A percentile compares a stretch with the other conserved stretches of the same genome.
These are phyloP conservation scores for Pezicula rhizophila DNA, from an alignment of 2,329 filamentous ascomycete species.

Conservation along the genomic window DNA sequence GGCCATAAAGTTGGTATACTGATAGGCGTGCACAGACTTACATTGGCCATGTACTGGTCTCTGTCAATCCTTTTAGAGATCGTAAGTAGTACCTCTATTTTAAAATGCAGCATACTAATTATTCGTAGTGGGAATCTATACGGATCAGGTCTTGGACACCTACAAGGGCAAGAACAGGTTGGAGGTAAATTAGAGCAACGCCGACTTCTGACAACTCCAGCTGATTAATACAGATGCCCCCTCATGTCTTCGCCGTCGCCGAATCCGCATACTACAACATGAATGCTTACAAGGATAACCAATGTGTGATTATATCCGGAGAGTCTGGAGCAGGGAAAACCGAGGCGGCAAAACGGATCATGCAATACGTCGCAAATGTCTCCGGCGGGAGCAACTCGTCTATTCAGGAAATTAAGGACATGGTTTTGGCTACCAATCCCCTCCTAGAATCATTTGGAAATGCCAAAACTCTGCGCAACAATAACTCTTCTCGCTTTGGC, in stretches of 20 bases:
- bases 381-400: constrained; percentile 68
- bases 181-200: constrained; percentile 46
- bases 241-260: constrained; percentile 95
- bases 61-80: constrained; percentile 96
- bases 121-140: constrained; percentile 80
- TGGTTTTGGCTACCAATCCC: constrained; percentile 97
- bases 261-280: constrained; percentile 98
- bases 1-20: neutral
- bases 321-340: constrained; percentile 98
- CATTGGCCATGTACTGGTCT: constrained; percentile 98
- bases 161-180: constrained; percentile 97
- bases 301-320: constrained; percentile 98
- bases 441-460: constrained; percentile 97
- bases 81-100: constrained; percentile 37
- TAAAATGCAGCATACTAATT: constrained; percentile 28
- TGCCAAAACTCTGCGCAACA: constrained; percentile 95
- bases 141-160: constrained; percentile 83
- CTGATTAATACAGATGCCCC: constrained; percentile 52
- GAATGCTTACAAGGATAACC: constrained; percentile 98
- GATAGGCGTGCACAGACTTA: constrained; percentile 58
- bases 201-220: neutral
- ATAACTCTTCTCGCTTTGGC: constrained; percentile 97
- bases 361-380: constrained; percentile 99
- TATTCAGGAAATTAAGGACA: constrained; percentile 96
- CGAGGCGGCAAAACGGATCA: constrained; percentile 95